Conservation (phyloP, 148 eudicot species). For the Chenopodium album region DNA sequence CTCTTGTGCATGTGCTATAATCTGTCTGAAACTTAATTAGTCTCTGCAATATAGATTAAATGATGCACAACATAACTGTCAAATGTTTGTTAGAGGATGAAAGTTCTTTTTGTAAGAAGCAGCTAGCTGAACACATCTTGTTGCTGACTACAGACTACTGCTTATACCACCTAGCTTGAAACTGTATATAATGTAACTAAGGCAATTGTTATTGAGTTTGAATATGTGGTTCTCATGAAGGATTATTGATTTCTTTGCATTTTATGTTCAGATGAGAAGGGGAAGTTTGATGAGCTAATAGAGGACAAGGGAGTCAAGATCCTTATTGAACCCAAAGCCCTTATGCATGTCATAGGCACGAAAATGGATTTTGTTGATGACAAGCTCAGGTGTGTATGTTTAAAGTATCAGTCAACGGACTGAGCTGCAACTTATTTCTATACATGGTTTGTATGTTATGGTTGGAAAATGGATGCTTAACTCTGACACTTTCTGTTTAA, state of each 20-base stretch:
- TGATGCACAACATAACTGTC: too few relatives aligned
- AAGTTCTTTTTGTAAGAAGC: too few relatives aligned
- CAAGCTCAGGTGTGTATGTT: slow-evolving; percentile 66
- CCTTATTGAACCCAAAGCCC: slow-evolving; percentile 91
- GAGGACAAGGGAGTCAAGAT: slow-evolving; percentile 97
- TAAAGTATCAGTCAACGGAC: background rate
- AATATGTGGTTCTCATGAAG: background rate
- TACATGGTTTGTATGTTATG: background rate
- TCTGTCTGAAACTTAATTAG: too few relatives aligned
- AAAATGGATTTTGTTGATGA: slow-evolving; percentile 96
- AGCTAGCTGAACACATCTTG: background rate
- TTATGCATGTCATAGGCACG: slow-evolving; percentile 97
- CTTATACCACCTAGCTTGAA: background rate
- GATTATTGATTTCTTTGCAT: background rate
- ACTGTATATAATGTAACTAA: background rate
- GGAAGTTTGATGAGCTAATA: slow-evolving; percentile 88
- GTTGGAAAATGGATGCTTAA: background rate
- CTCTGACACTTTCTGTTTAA: background rate
- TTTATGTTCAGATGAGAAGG: slow-evolving; percentile 73
- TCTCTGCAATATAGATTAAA: too few relatives aligned
- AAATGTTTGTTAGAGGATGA: too few relatives aligned
- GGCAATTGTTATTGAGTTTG: background rate
- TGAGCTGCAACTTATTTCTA: background rate
- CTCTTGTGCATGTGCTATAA: background rate
- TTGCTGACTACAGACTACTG: background rate